A percentile compares a stretch with the other conserved stretches of the same genome.
These are phyloP conservation scores for Trichocomaceae sp. DNA, from an alignment of 2,329 filamentous ascomycete species.

Conservation along the genomic window DNA sequence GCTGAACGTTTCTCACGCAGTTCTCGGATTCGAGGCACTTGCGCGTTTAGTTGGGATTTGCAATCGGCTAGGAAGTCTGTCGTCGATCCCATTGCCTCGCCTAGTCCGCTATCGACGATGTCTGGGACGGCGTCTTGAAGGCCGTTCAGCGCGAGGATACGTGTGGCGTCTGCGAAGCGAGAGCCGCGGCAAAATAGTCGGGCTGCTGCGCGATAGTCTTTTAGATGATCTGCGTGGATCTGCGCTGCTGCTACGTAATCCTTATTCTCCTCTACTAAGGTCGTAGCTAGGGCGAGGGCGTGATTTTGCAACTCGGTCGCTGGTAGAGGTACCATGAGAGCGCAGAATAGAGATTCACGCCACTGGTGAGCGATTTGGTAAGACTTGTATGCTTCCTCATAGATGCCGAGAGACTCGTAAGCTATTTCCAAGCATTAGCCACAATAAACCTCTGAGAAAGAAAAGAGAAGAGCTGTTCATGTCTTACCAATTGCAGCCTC, in stretches of 20 bases:
- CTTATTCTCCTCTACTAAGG: conserved; percentile 68
- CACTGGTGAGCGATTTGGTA: conserved; percentile 82
- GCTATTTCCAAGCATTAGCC: conserved; percentile 35
- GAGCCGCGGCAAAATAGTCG: conserved; percentile 80
- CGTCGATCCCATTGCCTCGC: conserved; percentile 71
- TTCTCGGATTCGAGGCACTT: conserved; percentile 78
- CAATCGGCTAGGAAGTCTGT: conserved; percentile 93
- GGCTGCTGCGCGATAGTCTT: conserved; percentile 62
- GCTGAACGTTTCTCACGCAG: conserved; percentile 72
- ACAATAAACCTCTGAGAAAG: background rate
- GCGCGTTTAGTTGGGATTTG: conserved; percentile 72
- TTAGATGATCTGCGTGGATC: conserved; percentile 74
- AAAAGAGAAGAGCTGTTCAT: background rate
- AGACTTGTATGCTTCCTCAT: conserved; percentile 66
- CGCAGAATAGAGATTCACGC: conserved; percentile 82
- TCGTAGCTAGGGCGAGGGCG: conserved; percentile 68
- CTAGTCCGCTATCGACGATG: conserved; percentile 70
- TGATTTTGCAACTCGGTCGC: conserved; percentile 57
- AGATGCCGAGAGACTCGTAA: conserved; percentile 77
- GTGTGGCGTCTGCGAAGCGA: conserved; percentile 81
- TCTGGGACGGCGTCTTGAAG: conserved; percentile 57
- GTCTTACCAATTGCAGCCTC: conserved; percentile 66
- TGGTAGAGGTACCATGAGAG: conserved; percentile 60
- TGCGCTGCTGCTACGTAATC: conserved; percentile 74
- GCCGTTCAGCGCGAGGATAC: conserved; percentile 58